phyloP scores from a whole-genome alignment of 345 rosid species.

The Hibiscus mutabilis region DNA sequence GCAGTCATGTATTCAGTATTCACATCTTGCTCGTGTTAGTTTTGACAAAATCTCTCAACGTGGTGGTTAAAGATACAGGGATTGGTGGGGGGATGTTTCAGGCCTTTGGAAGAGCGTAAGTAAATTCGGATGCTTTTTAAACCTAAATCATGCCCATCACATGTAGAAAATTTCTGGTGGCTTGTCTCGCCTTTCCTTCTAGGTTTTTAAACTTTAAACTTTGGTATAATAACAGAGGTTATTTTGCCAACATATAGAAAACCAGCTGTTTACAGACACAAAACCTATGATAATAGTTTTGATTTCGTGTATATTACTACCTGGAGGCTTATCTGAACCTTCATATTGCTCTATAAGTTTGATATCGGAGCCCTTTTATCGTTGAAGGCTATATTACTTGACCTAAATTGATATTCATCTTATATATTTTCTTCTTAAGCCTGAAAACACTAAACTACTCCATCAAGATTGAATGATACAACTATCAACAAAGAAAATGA shows the following conservation, averaged over 20 bases:
- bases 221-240: background rate
- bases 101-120: background rate
- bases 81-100: too few species aligned
- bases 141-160: background rate
- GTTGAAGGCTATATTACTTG: background rate
- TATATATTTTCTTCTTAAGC: background rate
- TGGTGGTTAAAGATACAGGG: background rate
- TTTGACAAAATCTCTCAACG: background rate
- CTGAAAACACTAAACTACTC: background rate
- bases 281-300: background rate
- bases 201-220: background rate
- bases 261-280: background rate
- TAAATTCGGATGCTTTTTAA: background rate
- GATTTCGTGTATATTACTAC: background rate
- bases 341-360: background rate
- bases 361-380: background rate
- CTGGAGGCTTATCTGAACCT: constrained; percentile 1
- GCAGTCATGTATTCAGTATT: background rate
- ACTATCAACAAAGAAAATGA: background rate
- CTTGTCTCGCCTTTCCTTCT: background rate
- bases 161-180: background rate
- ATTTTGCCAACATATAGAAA: background rate
- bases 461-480: background rate
- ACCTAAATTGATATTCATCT: background rate
- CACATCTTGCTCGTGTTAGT: background rate